Percentiles rank a stretch among this genome's conserved stretches.
These are phyloP conservation scores for Geranomyces variabilis DNA, from an alignment of 192 early-diverging fungal species.

Conservation along the genomic window DNA sequence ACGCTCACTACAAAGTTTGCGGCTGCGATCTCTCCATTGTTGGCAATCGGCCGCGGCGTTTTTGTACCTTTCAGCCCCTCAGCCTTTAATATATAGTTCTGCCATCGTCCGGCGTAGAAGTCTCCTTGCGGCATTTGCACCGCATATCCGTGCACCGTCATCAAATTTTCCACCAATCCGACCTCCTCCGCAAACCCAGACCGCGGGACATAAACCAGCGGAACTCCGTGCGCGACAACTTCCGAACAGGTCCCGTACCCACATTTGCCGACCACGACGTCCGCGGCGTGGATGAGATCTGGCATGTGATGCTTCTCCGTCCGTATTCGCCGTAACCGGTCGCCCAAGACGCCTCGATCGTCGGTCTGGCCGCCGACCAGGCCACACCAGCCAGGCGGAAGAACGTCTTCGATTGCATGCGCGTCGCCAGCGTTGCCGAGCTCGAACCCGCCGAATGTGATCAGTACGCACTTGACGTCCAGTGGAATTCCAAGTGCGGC, in stretches of 20 bases:
- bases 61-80: neutral
- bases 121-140: conserved; percentile 47
- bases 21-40: conserved; percentile 20
- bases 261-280: conserved; percentile 56
- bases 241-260: conserved; percentile 62
- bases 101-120: conserved; percentile 44
- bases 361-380: conserved; percentile 29
- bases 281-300: conserved; percentile 51
- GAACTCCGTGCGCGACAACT: conserved; percentile 48
- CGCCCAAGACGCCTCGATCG: conserved; percentile 7
- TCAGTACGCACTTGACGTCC: conserved; percentile 41
- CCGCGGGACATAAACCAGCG: conserved; percentile 55
- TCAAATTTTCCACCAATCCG: conserved; percentile 50
- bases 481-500: conserved; percentile 38
- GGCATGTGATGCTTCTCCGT: conserved; percentile 41
- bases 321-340: conserved; percentile 29
- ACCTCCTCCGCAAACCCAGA: conserved; percentile 56
- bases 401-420: conserved; percentile 17
- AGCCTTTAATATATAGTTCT: conserved; percentile 25
- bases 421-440: neutral
- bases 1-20: conserved; percentile 7
- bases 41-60: neutral
- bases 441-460: conserved; percentile 56
- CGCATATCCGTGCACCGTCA: conserved; percentile 43
- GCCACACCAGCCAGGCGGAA: conserved; percentile 53